phyloP scores from a whole-genome alignment of 2,329 filamentous ascomycete species.

The Helicocarpus griseus region DNA sequence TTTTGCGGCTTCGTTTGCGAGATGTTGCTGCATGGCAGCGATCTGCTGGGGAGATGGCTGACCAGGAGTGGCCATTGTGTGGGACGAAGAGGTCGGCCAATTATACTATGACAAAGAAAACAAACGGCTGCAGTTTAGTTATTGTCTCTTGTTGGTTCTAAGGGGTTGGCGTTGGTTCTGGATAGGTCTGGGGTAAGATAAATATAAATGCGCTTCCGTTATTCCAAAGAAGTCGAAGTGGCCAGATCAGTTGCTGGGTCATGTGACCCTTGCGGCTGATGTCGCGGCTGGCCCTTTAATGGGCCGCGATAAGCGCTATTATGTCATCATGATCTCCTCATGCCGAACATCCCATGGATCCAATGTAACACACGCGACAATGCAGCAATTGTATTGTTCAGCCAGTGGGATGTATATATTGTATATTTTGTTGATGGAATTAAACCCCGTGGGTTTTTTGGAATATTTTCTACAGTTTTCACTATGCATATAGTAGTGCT shows the following conservation, averaged over 20 bases:
- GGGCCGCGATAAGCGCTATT: neutral
- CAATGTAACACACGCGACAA: neutral
- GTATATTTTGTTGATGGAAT: too few relatives aligned
- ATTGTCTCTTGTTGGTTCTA: neutral
- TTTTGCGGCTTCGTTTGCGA: slow-evolving; percentile 73
- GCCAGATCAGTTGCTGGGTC: slow-evolving; percentile 2
- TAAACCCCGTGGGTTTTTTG: too few relatives aligned
- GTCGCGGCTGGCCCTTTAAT: neutral
- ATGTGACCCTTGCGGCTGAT: neutral
- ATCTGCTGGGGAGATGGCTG: slow-evolving; percentile 74
- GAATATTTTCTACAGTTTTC: neutral
- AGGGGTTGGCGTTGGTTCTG: neutral
- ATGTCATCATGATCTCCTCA: neutral
- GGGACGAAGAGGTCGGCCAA: neutral
- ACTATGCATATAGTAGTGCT: neutral
- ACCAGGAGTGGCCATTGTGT: slow-evolving; percentile 24
- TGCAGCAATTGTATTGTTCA: neutral
- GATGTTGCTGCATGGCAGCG: slow-evolving; percentile 68
- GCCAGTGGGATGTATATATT: neutral
- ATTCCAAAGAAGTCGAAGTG: slow-evolving; percentile 1
- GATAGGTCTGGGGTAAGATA: neutral
- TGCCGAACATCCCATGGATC: neutral
- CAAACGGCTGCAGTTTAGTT: too few relatives aligned
- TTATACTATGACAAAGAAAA: neutral
- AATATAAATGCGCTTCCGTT: neutral